Conservation (phyloP, 352 stramenopile species). For the Phytophthora vignae region DNA sequence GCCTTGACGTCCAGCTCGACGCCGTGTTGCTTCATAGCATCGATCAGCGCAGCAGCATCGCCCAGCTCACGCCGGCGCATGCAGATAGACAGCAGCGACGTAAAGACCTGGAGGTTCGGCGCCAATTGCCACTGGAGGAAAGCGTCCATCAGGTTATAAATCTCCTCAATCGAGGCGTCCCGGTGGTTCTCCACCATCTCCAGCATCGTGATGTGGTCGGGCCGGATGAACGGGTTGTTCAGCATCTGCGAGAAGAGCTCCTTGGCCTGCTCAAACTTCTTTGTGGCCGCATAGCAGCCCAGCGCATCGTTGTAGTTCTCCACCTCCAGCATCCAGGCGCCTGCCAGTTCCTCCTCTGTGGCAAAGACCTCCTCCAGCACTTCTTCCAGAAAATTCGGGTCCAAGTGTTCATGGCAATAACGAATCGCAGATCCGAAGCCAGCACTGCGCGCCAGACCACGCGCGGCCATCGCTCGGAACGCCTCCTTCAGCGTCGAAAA, state of each 20-base stretch:
- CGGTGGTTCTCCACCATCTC: constrained; percentile 80
- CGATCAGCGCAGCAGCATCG: constrained; percentile 62
- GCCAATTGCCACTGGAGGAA: constrained; percentile 67
- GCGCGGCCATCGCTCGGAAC: constrained; percentile 61
- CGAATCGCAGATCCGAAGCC: constrained; percentile 78
- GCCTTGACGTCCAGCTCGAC: constrained; percentile 67
- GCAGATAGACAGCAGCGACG: constrained; percentile 74
- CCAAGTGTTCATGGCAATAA: constrained; percentile 58
- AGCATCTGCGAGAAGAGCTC: constrained; percentile 74
- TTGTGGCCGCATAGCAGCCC: constrained; percentile 66
- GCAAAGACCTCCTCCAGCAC: constrained; percentile 65
- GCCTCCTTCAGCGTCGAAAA: constrained; percentile 54
- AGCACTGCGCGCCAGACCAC: constrained; percentile 57
- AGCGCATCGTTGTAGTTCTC: constrained; percentile 85
- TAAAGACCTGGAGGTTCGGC: constrained; percentile 80
- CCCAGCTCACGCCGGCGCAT: constrained; percentile 61
- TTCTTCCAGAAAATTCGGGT: constrained; percentile 63
- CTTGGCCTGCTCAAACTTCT: constrained; percentile 55
- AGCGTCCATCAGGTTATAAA: constrained; percentile 76
- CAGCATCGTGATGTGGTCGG: constrained; percentile 81
- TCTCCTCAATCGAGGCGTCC: constrained; percentile 60
- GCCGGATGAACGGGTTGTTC: constrained; percentile 58
- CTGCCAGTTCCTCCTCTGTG: constrained; percentile 49
- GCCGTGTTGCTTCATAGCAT: constrained; percentile 58
- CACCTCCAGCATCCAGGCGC: constrained; percentile 64